phyloP scores from a whole-genome alignment of 306 rosid species.

The Acacia crassicarpa region DNA sequence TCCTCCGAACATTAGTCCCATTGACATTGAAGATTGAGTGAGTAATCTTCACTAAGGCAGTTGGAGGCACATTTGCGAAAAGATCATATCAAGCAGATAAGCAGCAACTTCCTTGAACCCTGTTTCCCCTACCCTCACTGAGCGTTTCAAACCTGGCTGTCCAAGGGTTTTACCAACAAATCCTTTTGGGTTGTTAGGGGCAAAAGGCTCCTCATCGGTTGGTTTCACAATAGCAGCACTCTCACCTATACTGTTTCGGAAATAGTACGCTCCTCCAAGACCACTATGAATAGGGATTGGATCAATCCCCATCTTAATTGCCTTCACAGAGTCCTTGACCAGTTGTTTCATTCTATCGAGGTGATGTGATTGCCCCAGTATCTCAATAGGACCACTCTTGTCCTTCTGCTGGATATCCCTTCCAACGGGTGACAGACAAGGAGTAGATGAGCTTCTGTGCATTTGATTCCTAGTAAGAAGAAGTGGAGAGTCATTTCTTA shows the following conservation, averaged over 20 bases:
- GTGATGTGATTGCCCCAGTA: slow-evolving; percentile 63
- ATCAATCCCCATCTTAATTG: slow-evolving; percentile 79
- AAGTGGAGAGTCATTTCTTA: slow-evolving; percentile 82
- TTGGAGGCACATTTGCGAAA: slow-evolving; percentile 96
- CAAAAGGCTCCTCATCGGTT: slow-evolving; percentile 97
- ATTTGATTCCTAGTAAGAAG: slow-evolving; percentile 79
- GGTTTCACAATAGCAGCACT: slow-evolving; percentile 94
- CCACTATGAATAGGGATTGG: slow-evolving; percentile 83
- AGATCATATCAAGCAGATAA: slow-evolving; percentile 79
- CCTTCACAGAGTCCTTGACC: slow-evolving; percentile 73
- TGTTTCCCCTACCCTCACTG: slow-evolving; percentile 96
- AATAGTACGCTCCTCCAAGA: slow-evolving; percentile 97
- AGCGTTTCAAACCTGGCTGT: slow-evolving; percentile 90
- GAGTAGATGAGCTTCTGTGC: slow-evolving; percentile 97
- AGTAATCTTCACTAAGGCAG: slow-evolving; percentile 91
- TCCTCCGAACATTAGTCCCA: slow-evolving; percentile 61
- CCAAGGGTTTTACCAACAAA: slow-evolving; percentile 94
- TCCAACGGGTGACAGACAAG: slow-evolving; percentile 86
- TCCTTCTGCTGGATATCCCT: slow-evolving; percentile 87
- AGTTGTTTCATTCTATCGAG: slow-evolving; percentile 46
- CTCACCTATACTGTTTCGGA: slow-evolving; percentile 68
- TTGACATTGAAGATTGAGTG: slow-evolving; percentile 94
- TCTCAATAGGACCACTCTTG: slow-evolving; percentile 89
- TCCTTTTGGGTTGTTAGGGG: slow-evolving; percentile 96
- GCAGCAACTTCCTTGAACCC: slow-evolving; percentile 97